phyloP scores from a whole-genome alignment of 2,329 filamentous ascomycete genomes.

The Cladophialophora bantiana region DNA sequence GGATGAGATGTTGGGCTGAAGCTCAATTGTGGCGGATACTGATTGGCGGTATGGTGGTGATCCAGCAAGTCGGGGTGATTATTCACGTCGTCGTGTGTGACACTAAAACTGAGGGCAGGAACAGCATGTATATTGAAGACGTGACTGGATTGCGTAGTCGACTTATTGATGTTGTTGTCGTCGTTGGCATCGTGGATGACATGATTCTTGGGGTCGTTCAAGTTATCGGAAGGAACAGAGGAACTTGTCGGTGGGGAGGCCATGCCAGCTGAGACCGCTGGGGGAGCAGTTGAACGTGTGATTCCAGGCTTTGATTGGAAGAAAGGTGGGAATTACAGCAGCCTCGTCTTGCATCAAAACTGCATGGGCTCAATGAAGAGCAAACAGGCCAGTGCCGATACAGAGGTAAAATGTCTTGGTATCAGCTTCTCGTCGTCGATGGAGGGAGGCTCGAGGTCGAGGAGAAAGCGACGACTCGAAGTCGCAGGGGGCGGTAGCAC shows the following conservation, averaged over 20 bases:
- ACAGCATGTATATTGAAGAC: slow-evolving; percentile 17
- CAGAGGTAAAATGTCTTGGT: not conserved
- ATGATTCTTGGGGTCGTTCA: slow-evolving; percentile 1
- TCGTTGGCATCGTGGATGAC: not conserved
- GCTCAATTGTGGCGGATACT: not conserved
- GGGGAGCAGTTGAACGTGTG: not conserved
- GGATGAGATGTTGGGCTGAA: not conserved
- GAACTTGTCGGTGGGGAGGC: slow-evolving; percentile 20
- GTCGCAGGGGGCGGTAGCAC: not conserved
- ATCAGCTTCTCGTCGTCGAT: not conserved
- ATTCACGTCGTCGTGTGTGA: not conserved
- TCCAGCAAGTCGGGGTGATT: not conserved
- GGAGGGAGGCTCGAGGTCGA: not conserved
- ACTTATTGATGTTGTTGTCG: not conserved
- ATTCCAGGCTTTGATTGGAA: slow-evolving; percentile 21
- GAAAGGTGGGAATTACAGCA: not conserved
- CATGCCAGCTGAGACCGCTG: slow-evolving; percentile 22
- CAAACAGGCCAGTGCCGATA: not conserved
- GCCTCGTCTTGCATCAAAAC: not conserved
- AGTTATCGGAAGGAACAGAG: slow-evolving; percentile 7
- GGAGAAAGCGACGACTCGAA: not conserved
- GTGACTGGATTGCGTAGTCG: not conserved
- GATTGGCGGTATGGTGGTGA: not conserved
- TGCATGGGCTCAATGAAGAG: not conserved
- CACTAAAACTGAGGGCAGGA: slow-evolving; percentile 9